Base-by-base conservation (phyloP, 768 basidiomycete genomes). In the Suillus paluster region DNA sequence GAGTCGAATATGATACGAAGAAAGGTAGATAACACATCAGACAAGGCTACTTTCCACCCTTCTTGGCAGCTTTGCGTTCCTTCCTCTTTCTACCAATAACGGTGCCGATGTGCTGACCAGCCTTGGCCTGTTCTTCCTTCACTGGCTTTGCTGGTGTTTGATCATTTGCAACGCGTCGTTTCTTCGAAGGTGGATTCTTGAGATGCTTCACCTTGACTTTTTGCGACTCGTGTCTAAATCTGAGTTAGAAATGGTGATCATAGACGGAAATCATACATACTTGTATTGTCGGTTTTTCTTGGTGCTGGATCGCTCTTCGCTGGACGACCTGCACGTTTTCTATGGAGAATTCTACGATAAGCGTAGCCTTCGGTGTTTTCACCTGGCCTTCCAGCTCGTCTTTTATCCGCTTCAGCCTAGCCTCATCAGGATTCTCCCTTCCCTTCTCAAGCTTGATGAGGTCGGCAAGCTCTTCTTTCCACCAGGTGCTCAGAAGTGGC, bases 261-360 rank as follows among this genome's bases (percentile, higher is more conserved):
- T 25, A 25, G 10, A 54, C 5, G 23, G 23, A 54, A 54, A 54
- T 54, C 53, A 5, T 10, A 54, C 53, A 27, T 36, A 50, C 64
- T 27, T n/a, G 17, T 30, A 19, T 59, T 34, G 44, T 54, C 46
- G 63, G 59, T 55, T 77, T 80, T 48, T 77, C 81, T 57, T 80
- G 77, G 63, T 80, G 82, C 59, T 79, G 80, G 2, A 85, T 83
- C 42, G 82, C 81, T 68, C 95, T 81, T 60, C 94, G 80, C 65
- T 91, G 90, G 42, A 95, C 88, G 34, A 96, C 94, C 76, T 95
- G 91, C 21, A 93, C 79, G 70, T 98, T 98, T 79, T 98, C 95
- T 56, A 98, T 94, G 44, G 94, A 95, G 75, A 97, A 97, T 77
- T 99, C 96, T n/a, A 95, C 86, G 68, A 97, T 89, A 63, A 97